phyloP scores from a whole-genome alignment of 768 basidiomycete species.

The Gloeophyllum trabeum region DNA sequence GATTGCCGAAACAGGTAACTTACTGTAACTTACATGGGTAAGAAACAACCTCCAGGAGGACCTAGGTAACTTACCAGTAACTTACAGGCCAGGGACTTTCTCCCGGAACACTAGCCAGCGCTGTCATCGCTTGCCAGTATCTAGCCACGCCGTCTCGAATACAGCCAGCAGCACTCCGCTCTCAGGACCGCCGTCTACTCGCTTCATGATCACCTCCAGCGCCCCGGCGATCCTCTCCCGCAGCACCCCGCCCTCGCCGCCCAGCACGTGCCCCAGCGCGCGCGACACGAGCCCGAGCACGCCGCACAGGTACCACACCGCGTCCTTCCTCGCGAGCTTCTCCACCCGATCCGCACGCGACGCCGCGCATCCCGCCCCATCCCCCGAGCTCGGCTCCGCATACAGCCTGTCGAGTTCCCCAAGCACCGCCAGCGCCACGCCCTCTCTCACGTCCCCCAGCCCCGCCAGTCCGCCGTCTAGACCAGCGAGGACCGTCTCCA shows the following conservation, averaged over 20 bases:
- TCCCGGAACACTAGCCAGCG: too few relatives aligned
- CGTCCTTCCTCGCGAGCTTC: slow-evolving; percentile 34
- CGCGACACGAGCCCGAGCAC: slow-evolving; percentile 13
- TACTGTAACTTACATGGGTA: too few relatives aligned
- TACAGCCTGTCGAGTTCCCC: slow-evolving; percentile 21
- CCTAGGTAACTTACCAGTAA: too few relatives aligned
- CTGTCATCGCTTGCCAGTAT: slow-evolving; percentile 3
- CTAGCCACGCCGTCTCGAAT: slow-evolving; percentile 15
- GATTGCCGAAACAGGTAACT: too few relatives aligned
- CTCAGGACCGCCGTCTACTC: background rate
- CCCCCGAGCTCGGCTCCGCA: slow-evolving; percentile 20
- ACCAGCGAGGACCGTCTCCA: slow-evolving; percentile 8
- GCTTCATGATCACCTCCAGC: background rate
- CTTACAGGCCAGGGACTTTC: too few relatives aligned
- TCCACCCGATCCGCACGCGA: slow-evolving; percentile 18
- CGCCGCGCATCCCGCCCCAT: slow-evolving; percentile 20
- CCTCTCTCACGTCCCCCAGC: slow-evolving; percentile 8
- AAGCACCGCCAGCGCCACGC: slow-evolving; percentile 26
- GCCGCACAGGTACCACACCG: slow-evolving; percentile 41
- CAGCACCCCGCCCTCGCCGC: too few relatives aligned
- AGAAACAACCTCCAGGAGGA: too few relatives aligned
- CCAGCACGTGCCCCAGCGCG: too few relatives aligned
- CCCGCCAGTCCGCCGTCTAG: slow-evolving; percentile 5
- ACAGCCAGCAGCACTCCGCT: slow-evolving; percentile 15
- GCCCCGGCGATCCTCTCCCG: background rate